A percentile compares a stretch with the other conserved stretches of the same genome.
phyloP scores from a whole-genome alignment of 352 stramenopile species.

The Phytophthora pisi region DNA sequence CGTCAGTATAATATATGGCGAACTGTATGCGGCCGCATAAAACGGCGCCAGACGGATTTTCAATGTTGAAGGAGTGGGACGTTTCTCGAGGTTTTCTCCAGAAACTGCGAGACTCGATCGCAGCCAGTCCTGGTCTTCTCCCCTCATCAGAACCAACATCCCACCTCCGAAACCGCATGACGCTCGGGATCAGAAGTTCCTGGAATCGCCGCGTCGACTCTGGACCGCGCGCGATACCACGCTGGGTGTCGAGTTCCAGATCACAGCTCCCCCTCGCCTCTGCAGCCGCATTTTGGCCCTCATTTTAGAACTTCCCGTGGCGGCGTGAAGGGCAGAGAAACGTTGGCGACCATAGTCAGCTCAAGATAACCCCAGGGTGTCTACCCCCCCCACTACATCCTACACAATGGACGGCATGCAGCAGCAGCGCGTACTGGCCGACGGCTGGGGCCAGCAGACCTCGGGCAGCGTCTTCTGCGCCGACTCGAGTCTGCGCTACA shows the following conservation, averaged over 20 bases:
- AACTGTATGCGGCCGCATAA: slow-evolving; percentile 3
- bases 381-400: not conserved
- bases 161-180: not conserved
- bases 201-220: slow-evolving; percentile 11
- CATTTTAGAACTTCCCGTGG: slow-evolving; percentile 34
- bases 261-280: not conserved
- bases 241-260: slow-evolving; percentile 21
- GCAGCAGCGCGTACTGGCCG: slow-evolving; percentile 68
- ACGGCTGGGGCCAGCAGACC: slow-evolving; percentile 65
- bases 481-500: slow-evolving; percentile 81
- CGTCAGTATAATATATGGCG: slow-evolving; percentile 4
- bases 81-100: slow-evolving; percentile 2
- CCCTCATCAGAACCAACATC: not conserved
- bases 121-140: not conserved
- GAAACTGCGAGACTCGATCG: not conserved
- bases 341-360: slow-evolving; percentile 19
- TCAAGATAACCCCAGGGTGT: slow-evolving; percentile 7
- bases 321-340: slow-evolving; percentile 22
- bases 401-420: slow-evolving; percentile 31
- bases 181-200: slow-evolving; percentile 11
- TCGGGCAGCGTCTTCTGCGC: slow-evolving; percentile 80
- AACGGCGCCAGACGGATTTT: not conserved
- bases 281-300: not conserved
- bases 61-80: slow-evolving; percentile 3
- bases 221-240: slow-evolving; percentile 20